These are phyloP conservation scores for Sarcomyxa edulis DNA, from an alignment of 768 basidiomycete species.

Conservation along the genomic window DNA sequence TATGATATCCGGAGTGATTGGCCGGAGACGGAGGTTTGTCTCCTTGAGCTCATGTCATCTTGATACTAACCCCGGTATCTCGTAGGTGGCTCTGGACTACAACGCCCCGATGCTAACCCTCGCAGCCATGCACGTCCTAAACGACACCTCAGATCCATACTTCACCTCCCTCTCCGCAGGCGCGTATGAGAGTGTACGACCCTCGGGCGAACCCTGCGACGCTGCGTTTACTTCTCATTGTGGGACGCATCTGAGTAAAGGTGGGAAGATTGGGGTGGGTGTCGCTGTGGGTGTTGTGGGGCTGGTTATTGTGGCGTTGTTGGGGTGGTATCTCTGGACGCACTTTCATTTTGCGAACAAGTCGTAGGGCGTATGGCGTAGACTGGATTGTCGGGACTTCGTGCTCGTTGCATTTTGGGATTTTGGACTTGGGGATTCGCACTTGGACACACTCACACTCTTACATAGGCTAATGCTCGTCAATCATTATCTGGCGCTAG, in stretches of 20 bases:
- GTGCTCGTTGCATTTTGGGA: too few species aligned
- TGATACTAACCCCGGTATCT: background rate
- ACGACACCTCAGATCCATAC: conserved; percentile 66
- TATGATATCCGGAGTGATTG: conserved; percentile 88
- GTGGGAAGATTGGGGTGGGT: conserved; percentile 66
- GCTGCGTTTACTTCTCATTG: conserved; percentile 56
- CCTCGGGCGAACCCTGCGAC: conserved; percentile 75
- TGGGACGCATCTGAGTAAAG: conserved; percentile 45
- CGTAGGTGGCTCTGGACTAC: conserved; percentile 77
- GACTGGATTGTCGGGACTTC: too few species aligned
- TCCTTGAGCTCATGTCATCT: background rate
- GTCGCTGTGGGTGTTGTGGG: conserved; percentile 61
- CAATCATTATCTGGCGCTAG: too few species aligned
- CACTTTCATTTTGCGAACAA: too few species aligned
- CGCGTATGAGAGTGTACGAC: conserved; percentile 54
- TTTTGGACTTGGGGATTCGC: too few species aligned
- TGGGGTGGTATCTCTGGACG: conserved; percentile 35
- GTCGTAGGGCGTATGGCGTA: too few species aligned
- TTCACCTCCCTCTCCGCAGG: conserved; percentile 70
- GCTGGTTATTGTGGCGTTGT: conserved; percentile 44
- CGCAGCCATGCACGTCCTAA: conserved; percentile 71
- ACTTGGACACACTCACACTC: too few species aligned
- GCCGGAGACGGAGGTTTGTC: conserved; percentile 76
- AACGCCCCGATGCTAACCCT: conserved; percentile 88
- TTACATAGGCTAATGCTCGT: too few species aligned